Conservation (phyloP, 257 asterid species). For the Salvia rosmarinus region DNA sequence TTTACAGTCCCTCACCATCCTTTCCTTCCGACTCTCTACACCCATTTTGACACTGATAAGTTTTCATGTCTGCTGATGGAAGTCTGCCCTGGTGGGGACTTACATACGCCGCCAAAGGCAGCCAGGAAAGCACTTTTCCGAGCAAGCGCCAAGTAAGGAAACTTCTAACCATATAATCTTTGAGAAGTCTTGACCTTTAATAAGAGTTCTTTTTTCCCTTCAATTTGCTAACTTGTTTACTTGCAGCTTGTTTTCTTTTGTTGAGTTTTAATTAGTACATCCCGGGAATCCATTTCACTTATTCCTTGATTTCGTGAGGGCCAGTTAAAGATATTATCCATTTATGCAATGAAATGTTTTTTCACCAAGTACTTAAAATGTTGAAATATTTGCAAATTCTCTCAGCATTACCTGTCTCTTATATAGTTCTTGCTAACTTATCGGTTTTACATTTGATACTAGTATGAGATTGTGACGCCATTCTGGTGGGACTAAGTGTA, state of each 20-base stretch:
- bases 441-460: not conserved
- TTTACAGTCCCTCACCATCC: constrained; percentile 72
- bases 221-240: not conserved
- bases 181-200: not conserved
- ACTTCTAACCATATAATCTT: not conserved
- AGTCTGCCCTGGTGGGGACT: constrained; percentile 81
- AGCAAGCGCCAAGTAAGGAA: constrained; percentile 73
- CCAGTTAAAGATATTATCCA: not conserved
- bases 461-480: constrained; percentile 10
- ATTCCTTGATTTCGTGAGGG: not conserved
- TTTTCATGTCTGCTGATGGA: constrained; percentile 82
- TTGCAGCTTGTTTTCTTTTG: not conserved
- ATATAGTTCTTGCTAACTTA: not conserved
- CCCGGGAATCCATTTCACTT: not conserved
- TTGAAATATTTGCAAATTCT: not conserved
- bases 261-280: not conserved
- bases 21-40: constrained; percentile 64
- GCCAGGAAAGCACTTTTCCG: constrained; percentile 67
- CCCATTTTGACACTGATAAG: constrained; percentile 75
- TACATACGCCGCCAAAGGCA: constrained; percentile 76
- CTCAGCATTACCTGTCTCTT: not conserved
- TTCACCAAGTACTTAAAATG: not conserved
- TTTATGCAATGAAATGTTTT: not conserved
- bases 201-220: not conserved
- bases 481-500: not conserved